Evolutionary conservation across 75 land plant species (phyloP), one percentile per base, ranked within the genome.

Genomic region (Selaginella tamariscina): DNA sequence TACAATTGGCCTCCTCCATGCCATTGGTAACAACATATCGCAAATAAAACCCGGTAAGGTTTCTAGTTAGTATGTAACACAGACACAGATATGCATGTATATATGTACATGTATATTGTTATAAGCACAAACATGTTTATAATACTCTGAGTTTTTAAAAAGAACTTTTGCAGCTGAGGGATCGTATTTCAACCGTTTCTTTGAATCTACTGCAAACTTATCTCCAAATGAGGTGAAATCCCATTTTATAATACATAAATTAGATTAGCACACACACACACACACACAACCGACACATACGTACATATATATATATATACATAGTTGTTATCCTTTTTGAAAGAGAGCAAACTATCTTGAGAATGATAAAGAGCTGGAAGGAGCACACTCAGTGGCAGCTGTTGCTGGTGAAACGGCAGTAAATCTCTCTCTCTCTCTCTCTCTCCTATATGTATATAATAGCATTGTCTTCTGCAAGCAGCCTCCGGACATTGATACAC

Each of bases 1-100:
- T 32, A 95, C 99, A 2, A 78, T 95, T 73, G 99, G 93, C 24
- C 79, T 95, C 68, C 87, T 95, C 67, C 99, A 95, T 84, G 96
- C 91, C 62, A 66, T 95, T 68, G 99, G 91, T 33, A 95, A 95
- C 69, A 68, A 83, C 63, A 69, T 81, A 31, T 85, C 92, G 30
- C 71, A 80, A 27, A 72, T 90, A n/a, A 80, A 82, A 26, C 75
- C 87, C 65, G 32, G 99, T 90, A 81, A 72, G 84, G 20, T 26
- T n/a, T 59, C 27, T 59, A 26, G 27, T 59, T 39, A n/a, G n/a
- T n/a, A n/a, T n/a, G n/a, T n/a, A n/a, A n/a, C n/a, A n/a, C n/a
- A n/a, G n/a, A n/a, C n/a, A n/a, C n/a, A n/a, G n/a, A n/a, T n/a
- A n/a, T n/a, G n/a, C n/a, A n/a, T n/a, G n/a, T n/a, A n/a, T n/a